Base-by-base conservation (phyloP, 192 early-diverging fungal species). In the Backusella mclennaniae region DNA sequence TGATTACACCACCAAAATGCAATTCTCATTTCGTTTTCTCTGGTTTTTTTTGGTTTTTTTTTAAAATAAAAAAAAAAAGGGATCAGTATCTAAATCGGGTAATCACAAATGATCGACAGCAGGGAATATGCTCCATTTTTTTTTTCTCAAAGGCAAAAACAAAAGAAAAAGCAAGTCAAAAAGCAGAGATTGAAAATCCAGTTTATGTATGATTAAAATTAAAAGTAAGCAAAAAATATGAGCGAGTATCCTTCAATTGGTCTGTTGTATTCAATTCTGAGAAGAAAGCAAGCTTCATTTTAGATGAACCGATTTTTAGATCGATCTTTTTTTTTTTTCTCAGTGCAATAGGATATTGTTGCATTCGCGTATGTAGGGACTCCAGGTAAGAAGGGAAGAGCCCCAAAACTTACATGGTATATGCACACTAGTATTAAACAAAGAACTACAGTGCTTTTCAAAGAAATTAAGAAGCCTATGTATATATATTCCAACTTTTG, bases 241-340 rank as follows among this genome's bases (percentile, higher is more conserved):
- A 6, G 11, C 2, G 1, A 2, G 9, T 3, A 21, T 12, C 26
- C 21, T 59, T 59, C 23, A 26, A 26, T 59, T 26, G 0, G 26
- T 49, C 23, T 8, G 2, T 59, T 59, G 8, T 59, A 59, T 26
- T 26, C 11, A 26, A 63, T 29, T 63, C 56, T 63, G 56, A 63
- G 56, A 63, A 59, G 21, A 26, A 63, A 2, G 26, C 12, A 14
- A 63, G 11, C 29, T 63, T 29, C 7, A 14, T 23, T 63, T 63
- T 63, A 0, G 23, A 29, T 29, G 3, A 26, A 1, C 12, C 23
- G 11, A 29, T 63, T 63, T 26, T 63, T 63, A 29, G 56, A 63
- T 63, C 56, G 56, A 63, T 63, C 56, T 63, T 63, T 63, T 63
- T 53, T 63, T 53, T 26, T 53, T 63, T 63, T 63, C 56, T 29